phyloP scores from a whole-genome alignment of 176 grass and related monocot genomes.

The Rhipidocladum racemiflorum region DNA sequence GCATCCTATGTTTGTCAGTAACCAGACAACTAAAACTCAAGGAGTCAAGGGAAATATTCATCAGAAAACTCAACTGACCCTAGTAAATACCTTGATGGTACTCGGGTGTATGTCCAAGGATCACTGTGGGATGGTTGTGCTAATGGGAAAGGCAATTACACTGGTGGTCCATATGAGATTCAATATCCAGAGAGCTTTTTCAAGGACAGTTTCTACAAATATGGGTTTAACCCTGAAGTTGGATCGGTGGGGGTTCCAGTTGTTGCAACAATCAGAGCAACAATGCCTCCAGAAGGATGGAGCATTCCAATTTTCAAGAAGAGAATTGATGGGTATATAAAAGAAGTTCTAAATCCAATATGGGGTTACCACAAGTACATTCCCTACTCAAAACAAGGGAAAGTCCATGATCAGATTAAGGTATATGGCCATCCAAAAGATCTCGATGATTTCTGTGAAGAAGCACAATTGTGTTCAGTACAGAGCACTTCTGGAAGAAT shows the following conservation, averaged over 20 bases:
- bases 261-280: slow-evolving; percentile 81
- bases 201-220: slow-evolving; percentile 69
- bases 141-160: slow-evolving; percentile 65
- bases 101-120: slow-evolving; percentile 83
- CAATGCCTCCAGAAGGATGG: slow-evolving; percentile 94
- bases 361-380: slow-evolving; percentile 99
- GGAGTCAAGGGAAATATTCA: slow-evolving; percentile 30
- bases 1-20: slow-evolving; percentile 62
- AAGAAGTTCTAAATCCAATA: slow-evolving; percentile 87
- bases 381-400: slow-evolving; percentile 83
- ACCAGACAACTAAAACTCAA: background rate
- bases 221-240: slow-evolving; percentile 97
- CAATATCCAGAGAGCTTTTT: slow-evolving; percentile 94
- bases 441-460: slow-evolving; percentile 88
- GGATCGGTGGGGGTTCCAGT: slow-evolving; percentile 82
- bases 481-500: slow-evolving; percentile 91
- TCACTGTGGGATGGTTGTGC: slow-evolving; percentile 99
- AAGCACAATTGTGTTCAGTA: slow-evolving; percentile 96
- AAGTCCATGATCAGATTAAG: slow-evolving; percentile 91
- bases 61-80: slow-evolving; percentile 54
- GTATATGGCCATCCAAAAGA: slow-evolving; percentile 68
- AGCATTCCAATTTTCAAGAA: slow-evolving; percentile 78
- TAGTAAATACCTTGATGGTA: slow-evolving; percentile 88
- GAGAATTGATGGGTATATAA: slow-evolving; percentile 52
- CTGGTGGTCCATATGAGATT: slow-evolving; percentile 93